Evolutionary conservation across 805 yeast species (phyloP), one percentile per base, ranked within the genome.

Genomic region (Isabelozyma pseudorhagii): DNA sequence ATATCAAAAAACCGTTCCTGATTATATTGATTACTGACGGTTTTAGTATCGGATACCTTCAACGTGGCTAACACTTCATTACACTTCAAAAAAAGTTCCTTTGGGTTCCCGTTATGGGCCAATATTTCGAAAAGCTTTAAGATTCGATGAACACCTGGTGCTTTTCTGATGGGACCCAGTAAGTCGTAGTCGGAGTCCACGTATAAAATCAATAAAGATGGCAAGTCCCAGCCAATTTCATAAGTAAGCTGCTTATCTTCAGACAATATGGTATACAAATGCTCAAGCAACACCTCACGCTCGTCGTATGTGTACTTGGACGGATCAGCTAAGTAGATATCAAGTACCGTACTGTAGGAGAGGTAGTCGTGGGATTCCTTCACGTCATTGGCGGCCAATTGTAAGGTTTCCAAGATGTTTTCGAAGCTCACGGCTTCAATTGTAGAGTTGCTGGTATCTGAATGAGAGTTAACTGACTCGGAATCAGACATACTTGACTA

Each of bases 211-310:
- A 92, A 55, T 46, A 88, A 67, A 31, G 77, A 78, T 0, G 97
- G 97, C n/a, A 92, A 62, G 64, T 92, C 97, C 97, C 97, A 92
- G 2, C 96, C 96, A 52, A 91, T 82, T 55, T 85, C 87, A 42
- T 78, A 74, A 0, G 83, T 72, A 29, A 89, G 66, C 9, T 75
- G 77, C 14, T 75, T 71, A 60, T 86, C 64, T 0, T 61, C 66
- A 3, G 47, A 40, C 31, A 89, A 64, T 0, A 82, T 68, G 0
- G 67, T 70, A 9, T 66, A 55, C 11, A 91, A 54, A 3, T 71
- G 67, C 0, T 61, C 66, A 44, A 90, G 64, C n/a, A 88, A 61
- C 45, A 55, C 48, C 2, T 68, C 72, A 48, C 81, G 78, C 46
- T 88, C 89, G 0, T 70, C 78, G 40, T 67, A 65, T 9, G 75